Evolutionary conservation across 805 yeast genomes (phyloP).

Genomic region (Ogataea glucozyma): DNA sequence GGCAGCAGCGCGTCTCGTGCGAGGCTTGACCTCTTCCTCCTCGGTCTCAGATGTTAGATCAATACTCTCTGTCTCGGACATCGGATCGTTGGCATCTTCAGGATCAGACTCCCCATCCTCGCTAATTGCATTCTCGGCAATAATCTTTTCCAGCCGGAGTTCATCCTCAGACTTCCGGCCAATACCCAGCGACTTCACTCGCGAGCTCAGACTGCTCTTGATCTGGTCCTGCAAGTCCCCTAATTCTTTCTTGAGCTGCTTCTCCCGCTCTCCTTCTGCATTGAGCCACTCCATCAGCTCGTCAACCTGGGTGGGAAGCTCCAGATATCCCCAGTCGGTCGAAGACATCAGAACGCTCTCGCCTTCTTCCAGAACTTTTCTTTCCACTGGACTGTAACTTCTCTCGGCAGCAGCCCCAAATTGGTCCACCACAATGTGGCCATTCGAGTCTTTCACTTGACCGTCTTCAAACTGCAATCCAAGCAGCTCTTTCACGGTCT

Average conservation of each 20-base stretch:
- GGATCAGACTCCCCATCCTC: slow-evolving; percentile 33
- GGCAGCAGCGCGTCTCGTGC: slow-evolving; percentile 39
- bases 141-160: slow-evolving; percentile 39
- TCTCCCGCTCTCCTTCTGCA: slow-evolving; percentile 74
- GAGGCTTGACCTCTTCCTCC: slow-evolving; percentile 27
- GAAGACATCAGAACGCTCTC: slow-evolving; percentile 54
- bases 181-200: slow-evolving; percentile 54
- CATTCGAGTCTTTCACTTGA: slow-evolving; percentile 25
- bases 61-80: slow-evolving; percentile 5
- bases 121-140: slow-evolving; percentile 40
- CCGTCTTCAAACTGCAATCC: slow-evolving; percentile 35
- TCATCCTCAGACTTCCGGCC: slow-evolving; percentile 47
- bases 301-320: slow-evolving; percentile 57
- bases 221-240: slow-evolving; percentile 52
- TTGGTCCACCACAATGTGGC: slow-evolving; percentile 35
- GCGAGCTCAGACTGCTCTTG: slow-evolving; percentile 53
- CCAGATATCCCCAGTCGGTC: slow-evolving; percentile 71
- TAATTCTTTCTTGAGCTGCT: slow-evolving; percentile 62
- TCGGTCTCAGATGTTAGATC: slow-evolving; percentile 13
- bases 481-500: slow-evolving; percentile 33
- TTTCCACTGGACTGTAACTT: slow-evolving; percentile 42
- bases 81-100: slow-evolving; percentile 25
- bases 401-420: slow-evolving; percentile 38
- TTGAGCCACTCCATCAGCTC: slow-evolving; percentile 65
- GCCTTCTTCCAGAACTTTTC: slow-evolving; percentile 69